Conservation (phyloP, 768 basidiomycete genomes). For the Amanita rubescens region DNA sequence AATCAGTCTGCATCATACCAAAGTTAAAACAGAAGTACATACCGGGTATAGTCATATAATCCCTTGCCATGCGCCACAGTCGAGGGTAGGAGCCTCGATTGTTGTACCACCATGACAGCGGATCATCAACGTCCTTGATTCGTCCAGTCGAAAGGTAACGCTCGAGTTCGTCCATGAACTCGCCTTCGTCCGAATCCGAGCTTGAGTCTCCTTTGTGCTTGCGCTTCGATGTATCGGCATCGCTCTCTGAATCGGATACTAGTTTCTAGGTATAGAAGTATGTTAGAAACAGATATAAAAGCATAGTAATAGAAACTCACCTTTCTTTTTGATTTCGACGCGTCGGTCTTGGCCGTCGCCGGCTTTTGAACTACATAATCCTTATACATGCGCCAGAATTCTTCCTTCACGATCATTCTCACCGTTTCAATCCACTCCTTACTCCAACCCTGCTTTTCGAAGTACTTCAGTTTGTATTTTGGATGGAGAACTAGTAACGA, state of each 20-base stretch:
- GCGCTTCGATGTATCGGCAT: slow-evolving; percentile 7
- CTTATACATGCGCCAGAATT: background rate
- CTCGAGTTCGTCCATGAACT: background rate
- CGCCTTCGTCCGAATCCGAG: background rate
- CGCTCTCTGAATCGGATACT: background rate
- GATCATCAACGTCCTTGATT: background rate
- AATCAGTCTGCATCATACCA: too few relatives aligned
- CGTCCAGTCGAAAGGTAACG: background rate
- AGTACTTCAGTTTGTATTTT: slow-evolving; percentile 26
- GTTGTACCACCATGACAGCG: background rate
- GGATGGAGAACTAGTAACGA: slow-evolving; percentile 26
- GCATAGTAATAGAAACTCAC: background rate
- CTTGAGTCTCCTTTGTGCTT: background rate
- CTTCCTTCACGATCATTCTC: background rate
- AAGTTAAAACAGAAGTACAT: too few relatives aligned
- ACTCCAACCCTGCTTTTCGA: slow-evolving; percentile 19
- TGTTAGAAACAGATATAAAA: background rate
- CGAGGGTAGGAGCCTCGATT: background rate
- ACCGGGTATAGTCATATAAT: too few relatives aligned
- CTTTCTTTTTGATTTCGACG: background rate
- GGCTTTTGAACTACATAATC: background rate
- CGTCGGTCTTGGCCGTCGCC: background rate
- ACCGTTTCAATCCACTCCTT: slow-evolving; percentile 17
- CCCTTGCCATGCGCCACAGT: background rate
- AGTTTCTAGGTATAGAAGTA: background rate